Conservation (phyloP, 371 early-diverging fungal genomes). For the Mucor saturninus region DNA sequence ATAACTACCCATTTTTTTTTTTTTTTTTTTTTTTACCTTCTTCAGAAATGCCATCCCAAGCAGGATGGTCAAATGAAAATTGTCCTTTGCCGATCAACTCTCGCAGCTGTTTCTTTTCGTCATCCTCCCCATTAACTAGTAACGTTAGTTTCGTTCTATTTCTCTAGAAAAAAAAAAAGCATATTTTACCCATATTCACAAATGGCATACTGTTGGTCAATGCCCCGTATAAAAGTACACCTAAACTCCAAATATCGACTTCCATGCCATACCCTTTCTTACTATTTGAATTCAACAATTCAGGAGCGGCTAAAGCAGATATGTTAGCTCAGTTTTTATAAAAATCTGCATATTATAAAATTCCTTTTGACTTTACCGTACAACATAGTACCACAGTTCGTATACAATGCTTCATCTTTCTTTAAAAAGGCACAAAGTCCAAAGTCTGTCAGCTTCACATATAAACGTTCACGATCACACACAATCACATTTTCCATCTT, state of each 20-base stretch:
- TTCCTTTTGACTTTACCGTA: conserved; percentile 19
- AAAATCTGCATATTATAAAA: too few relatives aligned
- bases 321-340: too few relatives aligned
- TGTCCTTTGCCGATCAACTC: conserved; percentile 11
- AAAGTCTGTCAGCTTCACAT: conserved; percentile 27
- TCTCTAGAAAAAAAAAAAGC: not conserved
- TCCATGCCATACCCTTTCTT: conserved; percentile 92
- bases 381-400: conserved; percentile 26
- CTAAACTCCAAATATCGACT: conserved; percentile 98
- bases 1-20: too few relatives aligned
- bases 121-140: not conserved
- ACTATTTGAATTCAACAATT: conserved; percentile 69
- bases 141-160: too few relatives aligned
- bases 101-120: not conserved
- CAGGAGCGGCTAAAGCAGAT: conserved; percentile 67
- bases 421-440: conserved; percentile 18
- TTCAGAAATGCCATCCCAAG: conserved; percentile 14
- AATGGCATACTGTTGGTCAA: conserved; percentile 91
- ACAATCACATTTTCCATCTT: conserved; percentile 79
- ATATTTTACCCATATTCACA: conserved; percentile 31
- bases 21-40: conserved; percentile 9
- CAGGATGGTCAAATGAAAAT: conserved; percentile 7
- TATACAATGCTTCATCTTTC: conserved; percentile 4
- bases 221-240: conserved; percentile 94
- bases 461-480: conserved; percentile 14